These are phyloP conservation scores for Syncephalastrum sp. DNA, from an alignment of 371 early-diverging fungal genomes.

Conservation along the genomic window DNA sequence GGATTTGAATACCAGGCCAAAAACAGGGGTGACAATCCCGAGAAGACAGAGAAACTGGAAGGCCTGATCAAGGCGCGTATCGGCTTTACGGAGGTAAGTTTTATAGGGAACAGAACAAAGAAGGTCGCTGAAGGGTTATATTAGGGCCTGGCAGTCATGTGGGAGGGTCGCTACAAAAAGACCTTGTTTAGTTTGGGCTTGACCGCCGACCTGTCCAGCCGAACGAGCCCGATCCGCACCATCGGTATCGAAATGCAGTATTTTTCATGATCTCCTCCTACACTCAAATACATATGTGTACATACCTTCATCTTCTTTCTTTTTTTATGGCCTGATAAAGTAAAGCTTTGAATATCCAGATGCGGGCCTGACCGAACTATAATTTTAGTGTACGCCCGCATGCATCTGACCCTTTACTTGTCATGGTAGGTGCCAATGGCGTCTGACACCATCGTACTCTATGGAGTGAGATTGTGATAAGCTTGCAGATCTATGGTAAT, in stretches of 20 bases:
- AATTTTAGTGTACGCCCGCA: too few relatives aligned
- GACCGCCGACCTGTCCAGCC: conserved; percentile 48
- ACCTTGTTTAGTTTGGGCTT: conserved; percentile 60
- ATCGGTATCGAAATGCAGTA: conserved; percentile 68
- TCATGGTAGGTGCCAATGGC: too few relatives aligned
- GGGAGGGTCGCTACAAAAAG: conserved; percentile 68
- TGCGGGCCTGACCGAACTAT: too few relatives aligned
- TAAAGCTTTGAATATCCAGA: too few relatives aligned
- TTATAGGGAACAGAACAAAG: too few relatives aligned
- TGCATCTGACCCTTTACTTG: too few relatives aligned
- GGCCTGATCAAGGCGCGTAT: conserved; percentile 64
- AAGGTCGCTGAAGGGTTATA: neutral
- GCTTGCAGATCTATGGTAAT: too few relatives aligned
- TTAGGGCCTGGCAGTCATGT: conserved; percentile 61
- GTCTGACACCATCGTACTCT: too few relatives aligned
- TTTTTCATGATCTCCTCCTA: conserved; percentile 43
- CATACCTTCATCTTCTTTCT: neutral
- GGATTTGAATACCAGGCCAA: conserved; percentile 72
- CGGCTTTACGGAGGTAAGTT: conserved; percentile 41
- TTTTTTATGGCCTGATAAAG: too few relatives aligned
- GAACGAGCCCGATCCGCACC: conserved; percentile 52
- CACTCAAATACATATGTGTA: neutral
- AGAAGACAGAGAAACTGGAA: conserved; percentile 39
- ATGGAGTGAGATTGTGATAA: too few relatives aligned
- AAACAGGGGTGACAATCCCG: conserved; percentile 16